Evolutionary conservation across 2,329 filamentous ascomycete species (phyloP).

Genomic region (Hypoxylon rubiginosum): DNA sequence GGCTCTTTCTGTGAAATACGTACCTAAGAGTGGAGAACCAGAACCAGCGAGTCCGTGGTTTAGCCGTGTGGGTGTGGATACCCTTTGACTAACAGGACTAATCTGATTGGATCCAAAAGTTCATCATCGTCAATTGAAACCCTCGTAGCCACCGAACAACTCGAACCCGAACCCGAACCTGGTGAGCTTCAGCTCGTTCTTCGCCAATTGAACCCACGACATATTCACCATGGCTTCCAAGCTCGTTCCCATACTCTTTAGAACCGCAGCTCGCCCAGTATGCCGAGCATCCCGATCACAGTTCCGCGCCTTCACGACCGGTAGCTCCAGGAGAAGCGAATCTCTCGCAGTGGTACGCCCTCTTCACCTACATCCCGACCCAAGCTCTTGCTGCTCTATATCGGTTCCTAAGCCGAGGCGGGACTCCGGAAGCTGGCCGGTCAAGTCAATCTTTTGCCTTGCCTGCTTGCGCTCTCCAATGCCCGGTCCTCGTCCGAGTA

Average conservation of each 20-base stretch:
- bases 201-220: slow-evolving; percentile 48
- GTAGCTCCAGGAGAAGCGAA: slow-evolving; percentile 79
- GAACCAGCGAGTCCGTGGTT: slow-evolving; percentile 30
- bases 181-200: slow-evolving; percentile 37
- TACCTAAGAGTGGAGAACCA: slow-evolving; percentile 13
- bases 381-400: slow-evolving; percentile 9
- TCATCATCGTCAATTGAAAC: slow-evolving; percentile 48
- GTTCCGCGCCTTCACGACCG: slow-evolving; percentile 77
- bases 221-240: slow-evolving; percentile 80
- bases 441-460: neutral
- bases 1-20: slow-evolving; percentile 10
- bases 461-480: neutral
- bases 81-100: slow-evolving; percentile 34
- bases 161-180: no score
- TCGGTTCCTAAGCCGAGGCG: slow-evolving; percentile 8
- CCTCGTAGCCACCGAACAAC: slow-evolving; percentile 26
- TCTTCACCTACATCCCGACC: slow-evolving; percentile 22
- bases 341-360: slow-evolving; percentile 75
- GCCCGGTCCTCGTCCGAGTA: neutral
- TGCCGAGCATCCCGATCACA: slow-evolving; percentile 74
- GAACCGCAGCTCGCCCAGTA: slow-evolving; percentile 75
- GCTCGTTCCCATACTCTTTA: slow-evolving; percentile 79
- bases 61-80: slow-evolving; percentile 35
- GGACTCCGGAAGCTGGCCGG: neutral
- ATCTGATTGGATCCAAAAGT: slow-evolving; percentile 39